Base-by-base conservation (phyloP, 192 early-diverging fungal species). In the Podila minutissima region DNA sequence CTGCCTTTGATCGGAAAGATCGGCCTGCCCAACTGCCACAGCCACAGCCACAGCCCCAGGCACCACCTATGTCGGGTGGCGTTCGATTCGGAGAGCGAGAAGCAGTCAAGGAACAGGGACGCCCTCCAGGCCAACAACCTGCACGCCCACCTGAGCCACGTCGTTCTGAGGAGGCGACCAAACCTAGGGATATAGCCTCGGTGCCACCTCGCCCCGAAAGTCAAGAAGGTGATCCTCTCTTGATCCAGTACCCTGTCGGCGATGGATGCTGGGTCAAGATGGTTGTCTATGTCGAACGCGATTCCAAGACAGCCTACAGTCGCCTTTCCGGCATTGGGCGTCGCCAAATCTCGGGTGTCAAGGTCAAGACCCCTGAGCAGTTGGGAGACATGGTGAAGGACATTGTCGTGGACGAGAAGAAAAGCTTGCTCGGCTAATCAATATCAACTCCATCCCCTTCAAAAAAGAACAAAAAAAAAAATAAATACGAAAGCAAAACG, bases 201-300 rank as follows among this genome's bases (percentile, higher is more conserved):
- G 26, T 20, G 17, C 17, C 28, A 35, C 31, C 59, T 26, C 19
- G 28, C 1, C 26, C 13, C 4, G 4, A 7, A 7, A 26, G 24
- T 13, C 26, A 20, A 26, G 28, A 26, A 12, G 58, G 60, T 7
- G 61, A 72, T 22, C 75, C 75, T 19, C 35, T 66, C 20, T 61
- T 72, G 20, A 48, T 79, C 5, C 75, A 79, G 53, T 79, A 79
- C n/a, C 70, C 70, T 5, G 60, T 79, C 10, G 70, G 69, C 1
- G 75, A 72, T 35, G 75, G 75, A 15, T 72, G 65, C 17, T 53
- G 66, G 59, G 66, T 67, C 22, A 59, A 62, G 10, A 62, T 79
- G 37, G 70, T 69, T 3, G 66, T 79, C 37, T 72, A 79, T 64
- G 66, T 79, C 26, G 75, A 79, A 9, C 62, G 22, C 31, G 66